Percentiles rank a stretch among this genome's conserved stretches.
phyloP scores from a whole-genome alignment of 495 filamentous ascomycete species.

The Aspergillus cavernicola region DNA sequence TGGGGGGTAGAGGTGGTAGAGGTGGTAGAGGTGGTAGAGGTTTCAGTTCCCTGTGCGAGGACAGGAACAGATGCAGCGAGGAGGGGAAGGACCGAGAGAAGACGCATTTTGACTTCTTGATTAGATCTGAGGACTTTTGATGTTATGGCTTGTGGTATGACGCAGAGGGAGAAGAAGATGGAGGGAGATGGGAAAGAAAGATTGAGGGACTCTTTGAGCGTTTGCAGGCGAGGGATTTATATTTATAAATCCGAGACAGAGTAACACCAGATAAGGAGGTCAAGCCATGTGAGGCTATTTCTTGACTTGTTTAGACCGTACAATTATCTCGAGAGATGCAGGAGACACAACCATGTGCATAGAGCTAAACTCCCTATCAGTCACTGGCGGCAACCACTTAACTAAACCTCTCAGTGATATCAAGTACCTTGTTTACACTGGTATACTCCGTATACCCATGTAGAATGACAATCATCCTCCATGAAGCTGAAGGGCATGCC shows the following conservation, averaged over 20 bases:
- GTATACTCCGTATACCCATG: no score
- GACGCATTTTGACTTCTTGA: constrained; percentile 11
- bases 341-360: no score
- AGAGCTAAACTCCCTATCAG: no score
- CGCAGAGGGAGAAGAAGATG: background rate
- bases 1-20: constrained; percentile 1
- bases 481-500: no score
- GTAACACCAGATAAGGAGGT: background rate
- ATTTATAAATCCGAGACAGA: background rate
- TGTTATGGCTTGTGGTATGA: background rate
- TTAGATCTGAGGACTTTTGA: background rate
- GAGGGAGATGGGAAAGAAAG: background rate
- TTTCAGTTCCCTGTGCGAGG: constrained; percentile 6
- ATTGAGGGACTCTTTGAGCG: background rate
- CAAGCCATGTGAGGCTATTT: background rate
- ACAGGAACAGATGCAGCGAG: constrained; percentile 7
- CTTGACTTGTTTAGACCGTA: background rate
- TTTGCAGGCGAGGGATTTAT: background rate
- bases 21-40: constrained; percentile 2
- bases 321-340: background rate
- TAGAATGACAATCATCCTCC: no score
- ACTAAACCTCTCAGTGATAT: no score
- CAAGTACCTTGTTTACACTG: no score
- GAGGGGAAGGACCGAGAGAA: constrained; percentile 1
- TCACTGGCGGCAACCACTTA: no score